phyloP scores from a whole-genome alignment of 805 yeast genomes.

The Saccharomycopsis sp. region DNA sequence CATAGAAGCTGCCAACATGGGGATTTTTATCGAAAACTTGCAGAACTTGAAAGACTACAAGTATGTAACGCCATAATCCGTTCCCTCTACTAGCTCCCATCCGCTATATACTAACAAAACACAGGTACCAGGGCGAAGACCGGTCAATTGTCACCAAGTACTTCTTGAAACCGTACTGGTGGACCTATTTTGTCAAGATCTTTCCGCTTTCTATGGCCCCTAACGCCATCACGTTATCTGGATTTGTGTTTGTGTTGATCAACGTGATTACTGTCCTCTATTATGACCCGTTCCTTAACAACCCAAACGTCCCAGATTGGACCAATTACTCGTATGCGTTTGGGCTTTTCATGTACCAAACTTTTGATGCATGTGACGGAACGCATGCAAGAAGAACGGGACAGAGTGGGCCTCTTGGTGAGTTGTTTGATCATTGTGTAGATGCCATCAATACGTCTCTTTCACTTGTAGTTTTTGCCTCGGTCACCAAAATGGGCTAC shows the following conservation, averaged over 20 bases:
- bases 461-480: constrained; percentile 64
- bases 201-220: constrained; percentile 93
- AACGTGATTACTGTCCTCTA: constrained; percentile 61
- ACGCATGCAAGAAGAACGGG: constrained; percentile 92
- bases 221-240: constrained; percentile 77
- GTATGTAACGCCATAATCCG: no score
- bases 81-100: neutral
- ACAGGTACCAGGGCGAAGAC: constrained; percentile 59
- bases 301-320: constrained; percentile 63
- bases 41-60: constrained; percentile 17
- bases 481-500: constrained; percentile 73
- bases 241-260: constrained; percentile 62
- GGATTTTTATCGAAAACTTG: constrained; percentile 17
- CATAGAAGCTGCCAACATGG: constrained; percentile 14
- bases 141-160: constrained; percentile 70
- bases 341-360: constrained; percentile 84
- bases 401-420: constrained; percentile 93
- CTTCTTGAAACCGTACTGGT: constrained; percentile 79
- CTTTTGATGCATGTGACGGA: constrained; percentile 96
- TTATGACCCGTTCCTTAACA: constrained; percentile 61
- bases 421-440: constrained; percentile 85
- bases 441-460: constrained; percentile 74
- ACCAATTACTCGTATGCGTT: constrained; percentile 69
- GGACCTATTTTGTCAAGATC: constrained; percentile 50
- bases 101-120: neutral